Evolutionary conservation across 805 yeast genomes (phyloP).

Genomic region (Lipomyces yamanashiensis): DNA sequence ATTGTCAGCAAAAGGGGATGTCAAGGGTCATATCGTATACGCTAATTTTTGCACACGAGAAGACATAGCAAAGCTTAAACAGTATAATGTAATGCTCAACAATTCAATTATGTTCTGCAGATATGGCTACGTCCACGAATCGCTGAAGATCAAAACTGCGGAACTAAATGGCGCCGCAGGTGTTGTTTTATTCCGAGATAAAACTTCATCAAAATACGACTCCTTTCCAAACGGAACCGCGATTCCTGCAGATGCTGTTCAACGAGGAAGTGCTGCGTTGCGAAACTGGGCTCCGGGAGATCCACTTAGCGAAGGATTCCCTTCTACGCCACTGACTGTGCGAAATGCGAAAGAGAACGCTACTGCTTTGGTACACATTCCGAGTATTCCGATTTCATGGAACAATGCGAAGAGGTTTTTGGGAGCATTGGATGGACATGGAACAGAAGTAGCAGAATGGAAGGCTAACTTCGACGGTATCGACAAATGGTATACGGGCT

Average conservation of each 20-base stretch:
- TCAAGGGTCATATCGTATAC: slow-evolving; percentile 65
- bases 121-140: slow-evolving; percentile 70
- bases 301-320: slow-evolving; percentile 74
- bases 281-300: slow-evolving; percentile 71
- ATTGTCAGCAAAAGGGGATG: slow-evolving; percentile 75
- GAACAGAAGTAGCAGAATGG: slow-evolving; percentile 43
- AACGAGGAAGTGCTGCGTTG: slow-evolving; percentile 75
- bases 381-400: slow-evolving; percentile 78
- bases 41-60: slow-evolving; percentile 69
- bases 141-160: slow-evolving; percentile 75
- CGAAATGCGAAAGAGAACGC: slow-evolving; percentile 49
- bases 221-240: slow-evolving; percentile 79
- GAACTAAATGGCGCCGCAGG: slow-evolving; percentile 71
- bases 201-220: slow-evolving; percentile 57
- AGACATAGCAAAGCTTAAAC: slow-evolving; percentile 58
- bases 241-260: slow-evolving; percentile 73
- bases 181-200: slow-evolving; percentile 70
- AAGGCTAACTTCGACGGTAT: slow-evolving; percentile 25
- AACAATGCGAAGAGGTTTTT: slow-evolving; percentile 61
- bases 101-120: slow-evolving; percentile 69
- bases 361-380: slow-evolving; percentile 65
- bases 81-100: slow-evolving; percentile 53
- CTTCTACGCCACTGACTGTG: slow-evolving; percentile 51
- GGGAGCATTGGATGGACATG: slow-evolving; percentile 47
- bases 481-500: slow-evolving; percentile 44